Base-by-base conservation (phyloP, 2,329 filamentous ascomycete species). In the Venturia pyrina region DNA sequence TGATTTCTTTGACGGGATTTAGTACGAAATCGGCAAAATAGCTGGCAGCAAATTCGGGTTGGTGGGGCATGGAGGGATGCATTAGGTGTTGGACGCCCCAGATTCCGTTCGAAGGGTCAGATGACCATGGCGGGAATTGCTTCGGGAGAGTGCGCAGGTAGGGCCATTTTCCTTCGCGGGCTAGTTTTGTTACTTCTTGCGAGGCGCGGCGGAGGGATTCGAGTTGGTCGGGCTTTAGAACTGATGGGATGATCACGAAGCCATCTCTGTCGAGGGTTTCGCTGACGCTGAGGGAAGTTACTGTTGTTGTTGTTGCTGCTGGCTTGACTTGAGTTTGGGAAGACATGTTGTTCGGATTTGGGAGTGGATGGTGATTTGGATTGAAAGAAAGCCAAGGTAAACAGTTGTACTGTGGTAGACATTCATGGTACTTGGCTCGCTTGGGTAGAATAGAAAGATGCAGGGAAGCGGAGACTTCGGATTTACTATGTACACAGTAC, bases 71-170 rank as follows among this genome's bases (percentile, higher is more conserved):
- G 1, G 82, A 79, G 0, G 91, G 91, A 75, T 93, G 88, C 71
- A 96, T 81, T 5, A 96, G 82, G 75, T 93, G 89, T 80, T 96
- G 91, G 2, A 96, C 88, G 69, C 91, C 91, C 92, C 91, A 96
- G 75, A 96, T 96, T 24, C 90, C 90, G 63, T 79, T 76, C 0
- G 80, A 78, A 1, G 81, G 78, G 62, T 81, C 79, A n/a, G 80
- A 80, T 32, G 83, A 80, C 91, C 91, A 96, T 0, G 92, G 92
- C 0, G 91, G 92, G 78, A 96, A 96, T 77, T 96, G 91, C 76
- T 96, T 96, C 65, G 90, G 90, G 2, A 95, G 84, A 0, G 90
- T 93, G 69, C 91, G 89, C 72, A 96, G 87, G 76, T 89, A 83
- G 3, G 90, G 90, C 91, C 91, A 96, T 68, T 81, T 73, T 46